Base-by-base conservation (phyloP, 495 filamentous ascomycete genomes). In the Xylaria acuta region DNA sequence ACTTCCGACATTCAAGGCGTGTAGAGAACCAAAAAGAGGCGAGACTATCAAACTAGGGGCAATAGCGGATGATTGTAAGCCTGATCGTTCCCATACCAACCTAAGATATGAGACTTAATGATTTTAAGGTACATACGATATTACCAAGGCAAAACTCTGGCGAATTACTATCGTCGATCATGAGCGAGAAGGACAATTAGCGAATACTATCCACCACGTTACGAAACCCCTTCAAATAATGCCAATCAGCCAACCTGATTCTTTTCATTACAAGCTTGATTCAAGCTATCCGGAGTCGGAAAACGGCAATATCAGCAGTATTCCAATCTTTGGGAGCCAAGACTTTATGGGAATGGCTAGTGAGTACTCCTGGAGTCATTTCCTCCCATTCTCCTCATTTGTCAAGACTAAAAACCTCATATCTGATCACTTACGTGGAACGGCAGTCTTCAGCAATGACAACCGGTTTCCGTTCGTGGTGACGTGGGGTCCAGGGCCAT, bases 241-340 rank as follows among this genome's bases (percentile, higher is more conserved):
- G 58, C 58, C 20, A 38, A 38, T 60, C 3, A 22, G 0, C 1
- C 34, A 60, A 8, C 34, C 34, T 0, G 20, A 60, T n/a, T n/a
- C 30, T 12, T 60, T 60, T 40, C 58, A 60, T 38, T 60, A 60
- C 25, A 60, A 60, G 18, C 32, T 60, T 22, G 58, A 60, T 18
- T 60, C 58, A 22, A 60, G 58, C 32, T 60, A 60, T 40, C 58
- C 34, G 11, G 58, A 60, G 38, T 60, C 58, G 8, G 32, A 38
- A 60, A 60, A 60, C 58, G 58, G 34, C 34, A 60, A 60, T 38
- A 60, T 60, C 8, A 20, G 58, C 58, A 60, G 32, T 12, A 60
- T 60, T 40, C 58, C 58, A 6, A 20, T 60, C 18, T 38, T 60
- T 22, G 38, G 58, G 34, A 30, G 58, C 8, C 58, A 60, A 22